A percentile compares a stretch with the other conserved stretches of the same genome.
Evolutionary conservation across 2,329 filamentous ascomycete species (phyloP).

Genomic region (Trichocomaceae sp.): DNA sequence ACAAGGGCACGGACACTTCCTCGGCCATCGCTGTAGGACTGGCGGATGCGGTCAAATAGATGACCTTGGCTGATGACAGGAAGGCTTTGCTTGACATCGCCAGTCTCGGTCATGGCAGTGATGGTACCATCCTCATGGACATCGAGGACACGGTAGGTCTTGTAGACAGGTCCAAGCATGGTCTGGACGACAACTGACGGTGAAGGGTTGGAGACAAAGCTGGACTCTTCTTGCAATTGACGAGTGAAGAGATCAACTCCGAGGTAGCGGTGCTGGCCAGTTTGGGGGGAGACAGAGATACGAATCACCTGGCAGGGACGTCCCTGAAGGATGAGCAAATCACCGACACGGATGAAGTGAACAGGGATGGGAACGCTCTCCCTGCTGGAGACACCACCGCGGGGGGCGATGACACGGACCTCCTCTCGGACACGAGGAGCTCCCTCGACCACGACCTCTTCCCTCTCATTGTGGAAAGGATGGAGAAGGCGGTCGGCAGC

Average conservation of each 20-base stretch:
- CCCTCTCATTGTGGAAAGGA: slow-evolving; percentile 50
- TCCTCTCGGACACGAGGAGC: slow-evolving; percentile 44
- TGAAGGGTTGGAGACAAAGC: slow-evolving; percentile 93
- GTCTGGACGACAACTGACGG: slow-evolving; percentile 97
- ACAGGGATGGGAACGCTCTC: slow-evolving; percentile 97
- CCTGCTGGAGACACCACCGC: slow-evolving; percentile 43
- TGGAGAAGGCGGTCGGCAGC: slow-evolving; percentile 60
- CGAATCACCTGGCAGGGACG: slow-evolving; percentile 99
- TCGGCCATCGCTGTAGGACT: slow-evolving; percentile 83
- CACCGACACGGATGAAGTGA: slow-evolving; percentile 98
- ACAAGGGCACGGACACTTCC: slow-evolving; percentile 93
- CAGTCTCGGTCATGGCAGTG: slow-evolving; percentile 97
- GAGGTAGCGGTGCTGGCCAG: slow-evolving; percentile 98
- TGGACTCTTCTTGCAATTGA: slow-evolving; percentile 97
- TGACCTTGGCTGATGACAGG: slow-evolving; percentile 92
- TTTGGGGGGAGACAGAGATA: slow-evolving; percentile 96
- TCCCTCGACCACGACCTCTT: slow-evolving; percentile 36
- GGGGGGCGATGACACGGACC: slow-evolving; percentile 48
- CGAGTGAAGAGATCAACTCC: slow-evolving; percentile 99
- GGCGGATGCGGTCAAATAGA: slow-evolving; percentile 72
- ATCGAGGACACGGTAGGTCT: slow-evolving; percentile 99
- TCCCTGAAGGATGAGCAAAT: slow-evolving; percentile 97
- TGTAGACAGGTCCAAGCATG: slow-evolving; percentile 99
- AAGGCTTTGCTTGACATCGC: slow-evolving; percentile 94
- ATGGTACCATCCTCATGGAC: slow-evolving; percentile 75